These are phyloP conservation scores for Colletotrichum tropicale DNA, from an alignment of 2,329 filamentous ascomycete species.

Conservation along the genomic window DNA sequence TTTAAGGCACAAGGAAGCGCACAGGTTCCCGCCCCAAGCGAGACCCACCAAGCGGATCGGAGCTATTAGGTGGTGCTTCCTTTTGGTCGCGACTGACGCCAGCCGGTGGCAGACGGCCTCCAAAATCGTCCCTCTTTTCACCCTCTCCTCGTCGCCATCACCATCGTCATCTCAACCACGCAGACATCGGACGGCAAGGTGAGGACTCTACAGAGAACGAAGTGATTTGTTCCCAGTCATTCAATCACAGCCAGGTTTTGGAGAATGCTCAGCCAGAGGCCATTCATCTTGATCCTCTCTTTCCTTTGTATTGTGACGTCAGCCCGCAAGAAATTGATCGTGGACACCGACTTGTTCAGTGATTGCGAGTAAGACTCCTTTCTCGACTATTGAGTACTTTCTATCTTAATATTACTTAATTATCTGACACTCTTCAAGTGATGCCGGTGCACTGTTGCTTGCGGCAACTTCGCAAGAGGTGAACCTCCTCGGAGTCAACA, in stretches of 20 bases:
- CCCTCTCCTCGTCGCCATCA: neutral
- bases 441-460: conserved; percentile 45
- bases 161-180: neutral
- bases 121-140: rapidly evolving
- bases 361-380: conserved; percentile 44
- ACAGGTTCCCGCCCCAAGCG: neutral
- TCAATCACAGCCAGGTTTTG: neutral
- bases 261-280: neutral
- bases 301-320: neutral
- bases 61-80: neutral
- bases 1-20: neutral
- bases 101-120: neutral
- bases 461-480: conserved; percentile 38
- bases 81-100: no score
- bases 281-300: neutral
- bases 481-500: conserved; percentile 43
- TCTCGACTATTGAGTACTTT: neutral
- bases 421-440: conserved; percentile 29
- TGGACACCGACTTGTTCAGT: conserved; percentile 52
- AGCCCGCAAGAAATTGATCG: conserved; percentile 40
- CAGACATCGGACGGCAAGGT: neutral
- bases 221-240: rapidly evolving
- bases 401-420: neutral
- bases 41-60: neutral
- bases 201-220: neutral